A percentile compares a stretch with the other conserved stretches of the same genome.
Conservation (phyloP, 2,329 filamentous ascomycete genomes). For the Davidsoniella virescens region DNA sequence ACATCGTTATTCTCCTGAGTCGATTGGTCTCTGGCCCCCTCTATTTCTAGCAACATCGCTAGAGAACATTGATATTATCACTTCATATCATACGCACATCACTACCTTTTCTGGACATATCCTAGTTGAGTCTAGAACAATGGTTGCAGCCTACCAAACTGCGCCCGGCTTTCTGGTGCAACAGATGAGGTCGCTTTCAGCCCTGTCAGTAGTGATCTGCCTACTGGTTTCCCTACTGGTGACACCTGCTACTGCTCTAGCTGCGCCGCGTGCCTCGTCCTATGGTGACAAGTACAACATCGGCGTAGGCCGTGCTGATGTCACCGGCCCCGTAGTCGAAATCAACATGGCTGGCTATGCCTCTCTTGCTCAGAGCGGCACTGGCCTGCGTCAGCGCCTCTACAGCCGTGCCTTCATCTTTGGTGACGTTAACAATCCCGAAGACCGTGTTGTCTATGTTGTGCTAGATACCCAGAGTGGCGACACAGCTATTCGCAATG, state of each 20-base stretch:
- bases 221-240: background rate
- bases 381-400: conserved; percentile 67
- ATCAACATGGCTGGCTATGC: conserved; percentile 86
- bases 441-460: conserved; percentile 67
- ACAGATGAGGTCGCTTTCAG: background rate
- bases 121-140: too few relatives aligned
- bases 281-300: conserved; percentile 25
- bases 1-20: too few relatives aligned
- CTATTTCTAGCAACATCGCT: too few relatives aligned
- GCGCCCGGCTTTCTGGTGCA: too few relatives aligned
- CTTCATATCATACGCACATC: too few relatives aligned
- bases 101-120: too few relatives aligned
- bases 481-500: conserved; percentile 73
- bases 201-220: background rate
- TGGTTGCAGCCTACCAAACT: too few relatives aligned
- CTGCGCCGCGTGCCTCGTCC: background rate
- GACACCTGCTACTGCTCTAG: background rate
- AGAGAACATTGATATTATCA: too few relatives aligned
- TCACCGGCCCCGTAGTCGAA: conserved; percentile 63
- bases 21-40: too few relatives aligned
- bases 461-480: conserved; percentile 76
- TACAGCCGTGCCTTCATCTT: conserved; percentile 81
- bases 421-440: conserved; percentile 45
- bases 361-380: conserved; percentile 60
- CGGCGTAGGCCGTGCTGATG: conserved; percentile 37